Evolutionary conservation across 768 basidiomycete species (phyloP).

Genomic region (Lactarius hatsudake): DNA sequence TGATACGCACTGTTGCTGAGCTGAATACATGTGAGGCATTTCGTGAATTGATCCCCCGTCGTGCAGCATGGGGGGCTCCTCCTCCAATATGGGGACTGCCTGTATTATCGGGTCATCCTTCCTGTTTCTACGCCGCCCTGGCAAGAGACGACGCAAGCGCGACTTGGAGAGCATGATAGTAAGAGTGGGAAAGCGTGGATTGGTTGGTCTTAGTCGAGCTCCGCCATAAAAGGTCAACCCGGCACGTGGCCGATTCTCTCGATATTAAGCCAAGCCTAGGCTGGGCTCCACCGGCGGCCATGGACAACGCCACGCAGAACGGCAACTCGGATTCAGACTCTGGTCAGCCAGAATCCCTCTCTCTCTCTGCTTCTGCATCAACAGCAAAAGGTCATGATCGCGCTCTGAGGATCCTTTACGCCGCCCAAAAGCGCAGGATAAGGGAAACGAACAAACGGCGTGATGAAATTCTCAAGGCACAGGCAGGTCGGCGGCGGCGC

Average conservation of each 20-base stretch:
- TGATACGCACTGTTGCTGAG: conserved; percentile 6
- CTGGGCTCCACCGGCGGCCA: conserved; percentile 1
- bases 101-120: conserved; percentile 15
- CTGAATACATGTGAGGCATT: background rate
- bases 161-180: conserved; percentile 12
- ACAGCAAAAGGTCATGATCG: conserved; percentile 16
- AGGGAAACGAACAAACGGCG: conserved; percentile 22
- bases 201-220: background rate
- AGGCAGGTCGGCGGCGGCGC: conserved; percentile 14
- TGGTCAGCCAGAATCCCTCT: conserved; percentile 20
- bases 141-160: conserved; percentile 22
- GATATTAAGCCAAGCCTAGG: conserved; percentile 15
- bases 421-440: conserved; percentile 17
- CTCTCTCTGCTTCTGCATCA: conserved; percentile 24
- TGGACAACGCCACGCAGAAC: background rate
- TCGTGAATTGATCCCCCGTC: conserved; percentile 17
- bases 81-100: conserved; percentile 21
- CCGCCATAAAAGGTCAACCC: conserved; percentile 1
- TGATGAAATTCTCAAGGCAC: conserved; percentile 26
- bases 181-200: background rate
- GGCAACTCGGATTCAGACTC: conserved; percentile 25
- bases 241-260: conserved; percentile 18
- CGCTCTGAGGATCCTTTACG: conserved; percentile 13
- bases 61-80: background rate
- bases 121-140: conserved; percentile 17